These are phyloP conservation scores for Verticillium isaacii DNA, from an alignment of 2,329 filamentous ascomycete species.

Conservation along the genomic window DNA sequence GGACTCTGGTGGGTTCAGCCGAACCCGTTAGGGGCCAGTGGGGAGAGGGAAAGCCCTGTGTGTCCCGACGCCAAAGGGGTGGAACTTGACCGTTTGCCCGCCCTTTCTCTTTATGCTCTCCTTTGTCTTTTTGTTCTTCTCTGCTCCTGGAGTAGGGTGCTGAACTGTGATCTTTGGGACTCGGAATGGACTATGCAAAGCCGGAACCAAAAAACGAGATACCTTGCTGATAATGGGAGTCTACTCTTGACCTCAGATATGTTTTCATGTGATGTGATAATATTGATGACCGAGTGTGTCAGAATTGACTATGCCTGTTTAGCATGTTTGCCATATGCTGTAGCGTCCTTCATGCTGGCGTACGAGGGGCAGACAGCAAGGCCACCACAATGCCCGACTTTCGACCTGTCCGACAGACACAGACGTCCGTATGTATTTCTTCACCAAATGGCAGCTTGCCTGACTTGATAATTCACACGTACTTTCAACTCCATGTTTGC, in stretches of 20 bases:
- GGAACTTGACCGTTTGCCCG: slow-evolving; percentile 84
- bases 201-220: neutral
- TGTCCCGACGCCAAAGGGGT: slow-evolving; percentile 61
- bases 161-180: neutral
- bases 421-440: neutral
- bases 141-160: neutral
- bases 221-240: neutral
- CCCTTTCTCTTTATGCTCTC: slow-evolving; percentile 18
- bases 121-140: neutral
- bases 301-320: no score
- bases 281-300: neutral
- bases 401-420: no score
- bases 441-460: neutral
- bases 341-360: no score
- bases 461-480: neutral
- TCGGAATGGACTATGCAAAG: neutral
- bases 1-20: neutral
- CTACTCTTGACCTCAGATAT: neutral
- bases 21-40: slow-evolving; percentile 10
- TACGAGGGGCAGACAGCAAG: no score
- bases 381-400: no score
- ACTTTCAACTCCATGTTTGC: no score
- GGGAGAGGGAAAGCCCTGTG: slow-evolving; percentile 97
- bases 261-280: neutral
- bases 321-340: no score